Percentiles rank a stretch among this genome's conserved stretches.
These are phyloP conservation scores for Talaromyces sp. DNA, from an alignment of 2,329 filamentous ascomycete species.

Conservation along the genomic window DNA sequence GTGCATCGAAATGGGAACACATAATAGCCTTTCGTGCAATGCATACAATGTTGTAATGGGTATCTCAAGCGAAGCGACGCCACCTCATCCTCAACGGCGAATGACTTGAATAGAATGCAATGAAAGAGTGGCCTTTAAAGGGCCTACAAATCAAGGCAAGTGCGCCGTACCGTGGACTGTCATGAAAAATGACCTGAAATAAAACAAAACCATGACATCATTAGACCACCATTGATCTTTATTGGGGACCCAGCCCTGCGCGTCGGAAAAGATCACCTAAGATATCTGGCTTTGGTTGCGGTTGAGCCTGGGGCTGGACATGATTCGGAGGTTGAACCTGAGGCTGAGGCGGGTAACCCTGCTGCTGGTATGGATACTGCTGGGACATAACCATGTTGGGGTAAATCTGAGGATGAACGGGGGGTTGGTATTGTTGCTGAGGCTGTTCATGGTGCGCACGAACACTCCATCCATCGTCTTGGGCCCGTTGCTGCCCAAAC, in stretches of 20 bases:
- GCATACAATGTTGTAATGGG: constrained; percentile 19
- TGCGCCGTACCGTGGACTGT: background rate
- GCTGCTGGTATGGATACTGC: constrained; percentile 9
- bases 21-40: constrained; percentile 8
- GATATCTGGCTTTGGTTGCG: constrained; percentile 36
- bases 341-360: background rate
- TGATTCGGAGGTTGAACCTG: constrained; percentile 12
- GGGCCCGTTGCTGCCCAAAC: constrained; percentile 57
- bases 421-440: constrained; percentile 13
- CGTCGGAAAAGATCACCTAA: constrained; percentile 47
- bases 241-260: constrained; percentile 37
- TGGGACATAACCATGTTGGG: constrained; percentile 1
- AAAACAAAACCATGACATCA: background rate
- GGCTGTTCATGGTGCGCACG: constrained; percentile 45
- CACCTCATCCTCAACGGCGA: constrained; percentile 1
- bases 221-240: background rate
- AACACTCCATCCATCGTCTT: constrained; percentile 56
- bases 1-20: background rate
- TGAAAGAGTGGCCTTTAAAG: too few species aligned
- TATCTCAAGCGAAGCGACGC: constrained; percentile 26
- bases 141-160: too few species aligned
- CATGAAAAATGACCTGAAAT: background rate
- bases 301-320: constrained; percentile 15
- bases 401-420: background rate
- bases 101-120: background rate